These are phyloP conservation scores for Porphyra umbilicalis DNA, from an alignment of 31 red algal species.

Conservation along the genomic window DNA sequence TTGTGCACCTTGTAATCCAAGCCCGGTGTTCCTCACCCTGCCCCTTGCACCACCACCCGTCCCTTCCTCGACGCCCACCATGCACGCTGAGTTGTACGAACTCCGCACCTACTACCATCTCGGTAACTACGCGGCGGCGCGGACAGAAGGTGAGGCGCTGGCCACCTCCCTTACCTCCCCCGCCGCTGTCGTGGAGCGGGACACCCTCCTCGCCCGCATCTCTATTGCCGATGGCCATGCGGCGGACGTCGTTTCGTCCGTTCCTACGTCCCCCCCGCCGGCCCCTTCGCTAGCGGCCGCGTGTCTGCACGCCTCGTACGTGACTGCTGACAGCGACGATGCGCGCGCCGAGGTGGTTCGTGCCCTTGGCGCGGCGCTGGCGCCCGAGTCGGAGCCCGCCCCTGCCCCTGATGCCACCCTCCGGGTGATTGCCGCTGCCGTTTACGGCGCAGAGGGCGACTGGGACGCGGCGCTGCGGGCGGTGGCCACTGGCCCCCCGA, in stretches of 20 bases:
- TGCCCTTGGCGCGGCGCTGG: background rate
- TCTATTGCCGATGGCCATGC: conserved; percentile 65
- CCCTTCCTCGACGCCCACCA: background rate
- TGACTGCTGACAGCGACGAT: conserved; percentile 22
- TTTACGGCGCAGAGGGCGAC: conserved; percentile 42
- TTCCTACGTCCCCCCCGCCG: conserved; percentile 18
- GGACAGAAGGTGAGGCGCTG: conserved; percentile 69
- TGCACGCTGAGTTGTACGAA: conserved; percentile 84
- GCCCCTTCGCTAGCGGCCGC: conserved; percentile 1
- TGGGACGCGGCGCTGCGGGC: conserved; percentile 64
- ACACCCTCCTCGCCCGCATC: conserved; percentile 67
- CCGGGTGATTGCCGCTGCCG: conserved; percentile 42
- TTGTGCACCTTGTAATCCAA: too few relatives aligned
- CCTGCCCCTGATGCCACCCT: conserved; percentile 17
- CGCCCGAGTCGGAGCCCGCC: conserved; percentile 17
- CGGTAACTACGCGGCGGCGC: conserved; percentile 63
- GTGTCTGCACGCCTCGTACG: conserved; percentile 27
- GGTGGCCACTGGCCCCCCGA: conserved; percentile 7
- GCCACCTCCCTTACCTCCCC: conserved; percentile 26
- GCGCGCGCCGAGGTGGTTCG: background rate
- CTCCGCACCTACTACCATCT: conserved; percentile 88
- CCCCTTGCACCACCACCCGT: too few relatives aligned
- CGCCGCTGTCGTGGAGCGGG: conserved; percentile 40
- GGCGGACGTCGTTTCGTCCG: conserved; percentile 37
- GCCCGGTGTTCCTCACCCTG: too few relatives aligned